phyloP scores from a whole-genome alignment of 1,284 basidiomycete species.

The Exobasidium rhododendri region DNA sequence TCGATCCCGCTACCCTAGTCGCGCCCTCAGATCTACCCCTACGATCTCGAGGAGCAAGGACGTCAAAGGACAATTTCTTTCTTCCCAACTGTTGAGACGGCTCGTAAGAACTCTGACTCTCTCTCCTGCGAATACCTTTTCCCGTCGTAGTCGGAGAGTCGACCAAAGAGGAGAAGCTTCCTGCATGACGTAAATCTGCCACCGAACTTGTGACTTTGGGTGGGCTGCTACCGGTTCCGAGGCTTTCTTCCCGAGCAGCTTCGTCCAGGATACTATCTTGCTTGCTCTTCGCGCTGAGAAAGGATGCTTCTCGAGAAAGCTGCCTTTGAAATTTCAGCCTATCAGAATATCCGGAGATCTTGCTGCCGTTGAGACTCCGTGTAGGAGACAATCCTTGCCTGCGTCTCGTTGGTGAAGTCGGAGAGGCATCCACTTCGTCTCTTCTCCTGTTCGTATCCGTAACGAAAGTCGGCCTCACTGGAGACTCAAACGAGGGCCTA shows the following conservation, averaged over 20 bases:
- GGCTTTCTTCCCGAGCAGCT: constrained; percentile 7
- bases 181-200: not conserved
- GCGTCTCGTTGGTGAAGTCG: not conserved
- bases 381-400: not conserved
- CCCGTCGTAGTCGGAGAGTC: not conserved
- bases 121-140: constrained; percentile 6
- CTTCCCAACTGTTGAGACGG: not conserved
- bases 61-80: not conserved
- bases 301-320: constrained; percentile 26
- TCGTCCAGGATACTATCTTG: constrained; percentile 21
- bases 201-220: not conserved
- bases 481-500: constrained; percentile 13
- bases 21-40: constrained; percentile 5
- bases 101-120: constrained; percentile 15
- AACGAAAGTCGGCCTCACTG: not conserved
- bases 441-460: not conserved
- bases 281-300: constrained; percentile 27
- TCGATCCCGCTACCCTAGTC: not conserved
- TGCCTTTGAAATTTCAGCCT: constrained; percentile 16
- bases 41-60: not conserved
- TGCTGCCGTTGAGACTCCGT: not conserved
- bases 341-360: not conserved
- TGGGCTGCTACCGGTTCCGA: not conserved
- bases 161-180: not conserved
- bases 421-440: not conserved